Evolutionary conservation across 2,329 filamentous ascomycete genomes (phyloP).

Genomic region (Endothia cerciana): DNA sequence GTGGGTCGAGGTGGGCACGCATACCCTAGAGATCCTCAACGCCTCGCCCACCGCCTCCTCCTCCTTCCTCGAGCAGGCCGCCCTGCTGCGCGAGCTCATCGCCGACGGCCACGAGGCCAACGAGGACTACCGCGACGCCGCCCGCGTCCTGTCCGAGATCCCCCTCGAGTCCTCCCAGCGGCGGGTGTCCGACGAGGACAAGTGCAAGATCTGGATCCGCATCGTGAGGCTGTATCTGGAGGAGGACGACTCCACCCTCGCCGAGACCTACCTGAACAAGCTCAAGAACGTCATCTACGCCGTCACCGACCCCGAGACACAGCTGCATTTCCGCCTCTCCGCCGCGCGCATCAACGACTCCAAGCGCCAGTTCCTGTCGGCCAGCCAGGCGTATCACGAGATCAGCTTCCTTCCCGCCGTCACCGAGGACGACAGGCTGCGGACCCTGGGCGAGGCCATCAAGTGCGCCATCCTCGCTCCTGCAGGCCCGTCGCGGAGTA

Average conservation of each 20-base stretch:
- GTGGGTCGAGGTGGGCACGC: conserved; percentile 75
- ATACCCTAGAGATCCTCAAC: conserved; percentile 69
- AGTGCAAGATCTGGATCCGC: conserved; percentile 85
- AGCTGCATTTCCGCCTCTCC: conserved; percentile 85
- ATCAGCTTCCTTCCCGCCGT: conserved; percentile 79
- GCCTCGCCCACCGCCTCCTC: conserved; percentile 58
- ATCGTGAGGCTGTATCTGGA: conserved; percentile 95
- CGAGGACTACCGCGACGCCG: conserved; percentile 80
- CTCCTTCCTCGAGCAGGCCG: conserved; percentile 84
- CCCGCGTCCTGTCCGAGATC: conserved; percentile 78
- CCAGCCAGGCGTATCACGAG: conserved; percentile 84
- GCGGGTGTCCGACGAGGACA: conserved; percentile 78
- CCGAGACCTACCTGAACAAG: conserved; percentile 89
- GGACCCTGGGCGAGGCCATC: conserved; percentile 83
- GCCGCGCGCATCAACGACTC: conserved; percentile 94
- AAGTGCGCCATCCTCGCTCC: conserved; percentile 92
- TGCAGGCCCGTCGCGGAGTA: conserved; percentile 81
- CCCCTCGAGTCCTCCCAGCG: conserved; percentile 89
- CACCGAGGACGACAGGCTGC: conserved; percentile 83
- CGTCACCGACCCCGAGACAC: conserved; percentile 73
- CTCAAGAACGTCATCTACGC: conserved; percentile 90
- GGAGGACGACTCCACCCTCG: conserved; percentile 84
- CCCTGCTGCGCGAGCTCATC: conserved; percentile 76
- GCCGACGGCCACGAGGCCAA: conserved; percentile 81
- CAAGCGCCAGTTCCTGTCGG: conserved; percentile 85